Evolutionary conservation across 345 rosid genomes (phyloP).

Genomic region (sweet orange (Citrus sinensis)): DNA sequence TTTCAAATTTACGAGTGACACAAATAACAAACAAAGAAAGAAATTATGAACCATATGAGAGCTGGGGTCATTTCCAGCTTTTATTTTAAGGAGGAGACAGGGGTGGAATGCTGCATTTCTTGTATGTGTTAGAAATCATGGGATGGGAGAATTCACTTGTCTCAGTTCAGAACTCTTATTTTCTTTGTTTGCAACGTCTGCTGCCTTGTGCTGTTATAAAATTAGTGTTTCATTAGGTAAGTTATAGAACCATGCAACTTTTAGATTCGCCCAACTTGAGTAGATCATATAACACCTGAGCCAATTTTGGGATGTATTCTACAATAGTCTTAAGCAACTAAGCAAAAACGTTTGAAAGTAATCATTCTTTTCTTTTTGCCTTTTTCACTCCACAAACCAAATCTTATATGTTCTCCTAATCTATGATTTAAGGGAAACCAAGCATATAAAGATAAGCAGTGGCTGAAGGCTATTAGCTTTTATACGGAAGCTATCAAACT

Average conservation of each 20-base stretch:
- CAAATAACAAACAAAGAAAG: no score
- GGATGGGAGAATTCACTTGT: neutral
- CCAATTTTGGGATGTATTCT: neutral
- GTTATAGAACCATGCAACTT: neutral
- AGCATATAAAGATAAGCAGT: constrained; percentile 84
- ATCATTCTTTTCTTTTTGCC: neutral
- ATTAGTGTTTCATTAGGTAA: neutral
- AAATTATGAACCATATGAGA: no score
- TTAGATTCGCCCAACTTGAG: neutral
- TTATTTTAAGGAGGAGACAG: no score
- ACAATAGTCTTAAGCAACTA: neutral
- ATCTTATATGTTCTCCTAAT: constrained; percentile 7
- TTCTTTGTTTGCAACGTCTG: neutral
- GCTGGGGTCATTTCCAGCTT: no score
- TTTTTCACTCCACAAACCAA: neutral
- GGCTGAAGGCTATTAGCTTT: constrained; percentile 77
- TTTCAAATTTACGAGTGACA: neutral
- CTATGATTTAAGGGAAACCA: constrained; percentile 72
- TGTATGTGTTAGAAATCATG: neutral
- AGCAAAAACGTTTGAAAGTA: neutral
- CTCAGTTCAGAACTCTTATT: neutral
- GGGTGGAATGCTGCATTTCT: neutral
- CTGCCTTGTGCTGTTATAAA: neutral
- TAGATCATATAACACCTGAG: neutral
- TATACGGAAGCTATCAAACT: constrained; percentile 93